Base-by-base conservation (phyloP, 805 yeast genomes). In the Candida namnaoensis region DNA sequence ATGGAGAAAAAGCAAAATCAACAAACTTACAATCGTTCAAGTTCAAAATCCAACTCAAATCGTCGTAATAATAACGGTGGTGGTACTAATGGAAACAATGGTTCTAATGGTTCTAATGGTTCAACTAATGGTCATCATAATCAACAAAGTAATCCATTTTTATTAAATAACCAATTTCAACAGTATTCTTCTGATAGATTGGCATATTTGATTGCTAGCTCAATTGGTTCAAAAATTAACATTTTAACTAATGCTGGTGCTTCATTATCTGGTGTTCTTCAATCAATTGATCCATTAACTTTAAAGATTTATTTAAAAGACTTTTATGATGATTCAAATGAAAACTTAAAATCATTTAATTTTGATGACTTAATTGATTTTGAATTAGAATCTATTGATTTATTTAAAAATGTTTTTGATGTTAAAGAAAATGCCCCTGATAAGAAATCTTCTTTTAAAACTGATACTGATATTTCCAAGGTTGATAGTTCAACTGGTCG, bases 401-500 rank as follows among this genome's bases (percentile, higher is more conserved):
- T 66, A 33, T 52, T 50, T 42, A 47, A 47, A 30, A 42, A 38
- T 5, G 26, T 38, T 1, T 34, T 33, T 26, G 8, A 23, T 33
- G 14, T 34, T 23, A 39, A 48, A 5, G n/a, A n/a, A n/a, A n/a
- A n/a, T n/a, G n/a, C n/a, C n/a, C n/a, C n/a, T n/a, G 44, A 32
- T 44, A 52, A 27, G 44, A 44, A 32, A 40, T 48, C 27, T 38
- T 59, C 61, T 11, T 91, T 91, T 68, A 79, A 76, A 58, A 93
- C 96, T 1, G 99, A 91, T 60, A 64, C 80, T 2, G 98, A 86
- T 57, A 91, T 93, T 41, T 78, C 91, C 6, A 48, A 62, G n/a
- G 49, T 52, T 6, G 53, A 54, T 12, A 9, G 3, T 27, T 27
- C 30, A 27, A 47, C 68, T 32, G 93, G 85, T 60, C 76, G 95